Conservation (phyloP, 1,139 yeast genomes). For the Pichia sp. region DNA sequence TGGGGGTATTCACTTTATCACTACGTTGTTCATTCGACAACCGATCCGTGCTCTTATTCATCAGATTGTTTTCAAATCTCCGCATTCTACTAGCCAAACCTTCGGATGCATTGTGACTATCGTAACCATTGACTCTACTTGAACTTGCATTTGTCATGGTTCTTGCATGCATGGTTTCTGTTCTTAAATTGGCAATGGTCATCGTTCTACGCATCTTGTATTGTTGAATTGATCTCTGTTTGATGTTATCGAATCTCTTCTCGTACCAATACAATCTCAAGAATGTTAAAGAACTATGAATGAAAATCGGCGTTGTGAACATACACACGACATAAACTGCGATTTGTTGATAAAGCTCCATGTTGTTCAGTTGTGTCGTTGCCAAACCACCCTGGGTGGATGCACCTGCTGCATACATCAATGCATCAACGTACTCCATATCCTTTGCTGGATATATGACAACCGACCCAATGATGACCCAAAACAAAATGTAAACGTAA, state of each 20-base stretch:
- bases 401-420: conserved; percentile 75
- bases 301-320: conserved; percentile 84
- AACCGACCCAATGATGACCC: conserved; percentile 65
- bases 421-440: conserved; percentile 69
- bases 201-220: conserved; percentile 79
- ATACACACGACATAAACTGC: conserved; percentile 57
- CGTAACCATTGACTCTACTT: conserved; percentile 7
- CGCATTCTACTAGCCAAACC: conserved; percentile 26
- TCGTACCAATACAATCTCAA: conserved; percentile 91
- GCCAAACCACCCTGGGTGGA: conserved; percentile 92
- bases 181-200: conserved; percentile 60
- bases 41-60: not conserved
- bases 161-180: conserved; percentile 34
- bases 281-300: conserved; percentile 76
- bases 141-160: conserved; percentile 17
- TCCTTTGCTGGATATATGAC: conserved; percentile 72
- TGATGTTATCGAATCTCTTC: conserved; percentile 80
- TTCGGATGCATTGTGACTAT: conserved; percentile 32
- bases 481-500: conserved; percentile 57
- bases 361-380: conserved; percentile 62
- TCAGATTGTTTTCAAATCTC: conserved; percentile 12
- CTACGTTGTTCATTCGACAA: not conserved
- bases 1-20: not conserved
- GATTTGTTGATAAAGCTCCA: conserved; percentile 77
- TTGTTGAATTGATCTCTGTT: conserved; percentile 67